Evolutionary conservation across 768 basidiomycete genomes (phyloP), one percentile per base, ranked within the genome.

Genomic region (Crassisporium funariophilum): DNA sequence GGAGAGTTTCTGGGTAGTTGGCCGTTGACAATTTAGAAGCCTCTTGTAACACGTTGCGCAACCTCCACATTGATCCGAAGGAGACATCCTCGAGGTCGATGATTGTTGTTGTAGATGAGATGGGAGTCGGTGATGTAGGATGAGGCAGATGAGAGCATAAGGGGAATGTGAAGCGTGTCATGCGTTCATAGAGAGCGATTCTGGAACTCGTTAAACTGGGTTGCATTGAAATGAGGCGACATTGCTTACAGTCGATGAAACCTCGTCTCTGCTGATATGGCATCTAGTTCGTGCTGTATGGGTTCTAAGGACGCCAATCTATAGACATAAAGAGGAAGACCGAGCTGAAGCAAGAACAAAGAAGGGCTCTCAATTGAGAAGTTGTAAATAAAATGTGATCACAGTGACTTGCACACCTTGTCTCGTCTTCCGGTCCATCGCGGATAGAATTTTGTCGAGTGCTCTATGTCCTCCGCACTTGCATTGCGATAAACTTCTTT

Each of bases 341-440:
- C 89, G 35, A 78, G 67, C 84, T 88, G 35, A 17, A 46, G 42
- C 4, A 21, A 9, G n/a, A 24, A 33, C 21, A 15, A 0, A 25
- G 9, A 36, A 15, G 41, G 41, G 17, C 13, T 22, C 29, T 31
- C 21, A n/a, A 40, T 44, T 35, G 8, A 13, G 19, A 35, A 13
- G 5, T 21, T 15, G 4, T 3, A 31, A 23, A 29, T 23, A 4
- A n/a, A 21, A 25, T 41, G n/a, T 9, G 20, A 44, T 41, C n/a
- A 25, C 24, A 19, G n/a, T 20, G 20, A 19, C 13, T 19, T 23
- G 52, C 70, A 2, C 54, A 84, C 88, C 71, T 86, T 88, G 61
- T 90, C 85, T 53, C 88, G 70, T 35, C 84, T 73, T 0, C 89
- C 90, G 0, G 87, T 91, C 87, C 87, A 91, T 23, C 85, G 76